Evolutionary conservation across 2,329 filamentous ascomycete species (phyloP).

Genomic region (Aspergillus pseudoterreus): DNA sequence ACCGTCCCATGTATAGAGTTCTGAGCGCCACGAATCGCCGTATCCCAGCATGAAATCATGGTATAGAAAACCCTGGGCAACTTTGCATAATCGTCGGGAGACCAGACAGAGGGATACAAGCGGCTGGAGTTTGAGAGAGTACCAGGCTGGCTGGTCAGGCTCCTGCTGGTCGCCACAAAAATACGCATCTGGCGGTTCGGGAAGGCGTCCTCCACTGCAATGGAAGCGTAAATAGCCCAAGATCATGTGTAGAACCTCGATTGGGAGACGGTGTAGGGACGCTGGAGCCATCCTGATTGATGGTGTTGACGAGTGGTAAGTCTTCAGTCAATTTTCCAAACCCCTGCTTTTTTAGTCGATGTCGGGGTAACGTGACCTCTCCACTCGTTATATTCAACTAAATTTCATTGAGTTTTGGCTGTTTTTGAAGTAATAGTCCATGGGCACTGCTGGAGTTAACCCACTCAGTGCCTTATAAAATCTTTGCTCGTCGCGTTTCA

Average conservation of each 20-base stretch:
- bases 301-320: no score
- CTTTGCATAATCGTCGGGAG: slow-evolving; percentile 14
- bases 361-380: no score
- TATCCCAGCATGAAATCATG: slow-evolving; percentile 22
- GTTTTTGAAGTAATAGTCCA: no score
- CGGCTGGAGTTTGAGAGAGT: slow-evolving; percentile 12
- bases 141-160: slow-evolving; percentile 15
- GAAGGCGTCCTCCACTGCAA: not conserved
- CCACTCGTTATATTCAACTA: no score
- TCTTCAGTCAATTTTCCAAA: no score
- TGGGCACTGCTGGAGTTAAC: no score
- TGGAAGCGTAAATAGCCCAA: not conserved
- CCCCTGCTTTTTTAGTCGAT: no score
- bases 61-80: slow-evolving; percentile 18
- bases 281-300: not conserved
- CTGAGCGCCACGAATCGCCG: slow-evolving; percentile 18
- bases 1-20: slow-evolving; percentile 14
- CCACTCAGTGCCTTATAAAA: no score
- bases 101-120: slow-evolving; percentile 15
- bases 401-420: no score
- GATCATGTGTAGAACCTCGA: not conserved
- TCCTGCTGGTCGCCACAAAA: not conserved
- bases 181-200: not conserved
- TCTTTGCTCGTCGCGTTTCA: no score
- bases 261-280: not conserved